phyloP scores from a whole-genome alignment of 2,329 filamentous ascomycete species.

The Colletotrichum horii region DNA sequence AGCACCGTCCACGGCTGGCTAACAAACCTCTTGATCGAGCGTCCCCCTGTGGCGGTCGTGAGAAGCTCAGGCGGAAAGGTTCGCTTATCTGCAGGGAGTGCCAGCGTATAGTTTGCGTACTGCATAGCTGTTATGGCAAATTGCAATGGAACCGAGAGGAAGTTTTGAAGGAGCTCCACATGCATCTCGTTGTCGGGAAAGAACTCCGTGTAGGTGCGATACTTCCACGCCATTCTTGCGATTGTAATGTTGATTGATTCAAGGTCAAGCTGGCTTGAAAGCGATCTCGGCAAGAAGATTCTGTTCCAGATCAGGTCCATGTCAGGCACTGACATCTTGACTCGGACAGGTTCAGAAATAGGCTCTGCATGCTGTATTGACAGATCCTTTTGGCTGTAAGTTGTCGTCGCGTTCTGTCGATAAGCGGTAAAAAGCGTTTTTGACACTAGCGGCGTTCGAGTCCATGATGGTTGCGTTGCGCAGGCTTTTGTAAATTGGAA shows the following conservation, averaged over 20 bases:
- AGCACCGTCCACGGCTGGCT: slow-evolving; percentile 24
- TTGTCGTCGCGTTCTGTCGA: slow-evolving; percentile 15
- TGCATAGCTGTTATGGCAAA: slow-evolving; percentile 22
- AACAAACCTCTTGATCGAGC: slow-evolving; percentile 18
- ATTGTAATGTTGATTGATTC: slow-evolving; percentile 21
- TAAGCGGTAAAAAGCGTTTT: slow-evolving; percentile 25
- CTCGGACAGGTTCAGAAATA: background rate
- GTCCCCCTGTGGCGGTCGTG: slow-evolving; percentile 21
- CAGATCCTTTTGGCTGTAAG: slow-evolving; percentile 23
- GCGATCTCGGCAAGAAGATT: slow-evolving; percentile 9
- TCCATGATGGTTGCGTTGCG: slow-evolving; percentile 16
- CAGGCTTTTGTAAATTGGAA: slow-evolving; percentile 10
- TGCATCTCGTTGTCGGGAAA: slow-evolving; percentile 23
- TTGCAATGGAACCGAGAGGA: slow-evolving; percentile 25
- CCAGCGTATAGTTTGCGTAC: slow-evolving; percentile 24
- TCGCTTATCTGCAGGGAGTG: slow-evolving; percentile 5
- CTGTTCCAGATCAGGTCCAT: slow-evolving; percentile 19
- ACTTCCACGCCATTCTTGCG: slow-evolving; percentile 23
- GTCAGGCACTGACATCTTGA: slow-evolving; percentile 11
- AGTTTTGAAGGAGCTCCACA: slow-evolving; percentile 22
- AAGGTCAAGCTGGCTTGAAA: background rate
- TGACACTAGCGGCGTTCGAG: background rate
- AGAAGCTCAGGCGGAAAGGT: slow-evolving; percentile 18
- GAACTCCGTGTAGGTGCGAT: slow-evolving; percentile 24
- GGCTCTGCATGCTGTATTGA: slow-evolving; percentile 23